A percentile compares a stretch with the other conserved stretches of the same genome.
Evolutionary conservation across 352 stramenopile species (phyloP).

Genomic region (Aphanomyces astaci): DNA sequence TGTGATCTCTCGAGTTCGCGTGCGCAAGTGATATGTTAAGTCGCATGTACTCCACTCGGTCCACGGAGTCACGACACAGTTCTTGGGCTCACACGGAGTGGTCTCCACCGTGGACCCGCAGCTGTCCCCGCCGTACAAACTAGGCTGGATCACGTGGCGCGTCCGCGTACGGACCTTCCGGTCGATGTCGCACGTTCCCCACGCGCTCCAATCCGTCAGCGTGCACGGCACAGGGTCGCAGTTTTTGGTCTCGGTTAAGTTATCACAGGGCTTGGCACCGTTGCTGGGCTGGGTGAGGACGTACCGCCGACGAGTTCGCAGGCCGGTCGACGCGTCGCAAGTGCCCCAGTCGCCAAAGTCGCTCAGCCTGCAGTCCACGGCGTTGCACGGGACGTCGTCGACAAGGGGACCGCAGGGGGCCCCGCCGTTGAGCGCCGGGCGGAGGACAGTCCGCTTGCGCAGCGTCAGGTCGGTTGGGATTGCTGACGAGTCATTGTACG

Average conservation of each 20-base stretch:
- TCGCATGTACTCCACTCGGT: conserved; percentile 35
- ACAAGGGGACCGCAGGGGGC: conserved; percentile 37
- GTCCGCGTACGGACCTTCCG: conserved; percentile 36
- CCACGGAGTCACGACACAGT: conserved; percentile 41
- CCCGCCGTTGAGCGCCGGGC: conserved; percentile 30
- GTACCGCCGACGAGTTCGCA: conserved; percentile 21
- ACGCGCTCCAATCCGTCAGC: conserved; percentile 36
- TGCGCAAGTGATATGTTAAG: conserved; percentile 34
- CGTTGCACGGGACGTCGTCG: conserved; percentile 35
- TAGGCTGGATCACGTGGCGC: conserved; percentile 27
- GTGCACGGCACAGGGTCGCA: conserved; percentile 50
- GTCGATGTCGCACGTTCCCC: conserved; percentile 32
- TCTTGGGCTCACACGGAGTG: conserved; percentile 41
- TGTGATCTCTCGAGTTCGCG: conserved; percentile 31
- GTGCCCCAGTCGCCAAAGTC: conserved; percentile 40
- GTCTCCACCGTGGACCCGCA: conserved; percentile 30
- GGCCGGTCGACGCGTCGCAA: conserved; percentile 13
- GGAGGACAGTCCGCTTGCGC: conserved; percentile 34
- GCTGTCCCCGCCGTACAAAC: conserved; percentile 36
- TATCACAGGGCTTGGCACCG: conserved; percentile 32
- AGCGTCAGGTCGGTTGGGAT: background rate
- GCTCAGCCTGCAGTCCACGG: conserved; percentile 39
- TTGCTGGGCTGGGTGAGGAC: conserved; percentile 32
- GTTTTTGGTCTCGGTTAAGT: conserved; percentile 27
- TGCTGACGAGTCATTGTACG: background rate